Percentiles rank a stretch among this genome's conserved stretches.
Evolutionary conservation across 306 rosid genomes (phyloP).

Genomic region (Vigna reflexopilosa): DNA sequence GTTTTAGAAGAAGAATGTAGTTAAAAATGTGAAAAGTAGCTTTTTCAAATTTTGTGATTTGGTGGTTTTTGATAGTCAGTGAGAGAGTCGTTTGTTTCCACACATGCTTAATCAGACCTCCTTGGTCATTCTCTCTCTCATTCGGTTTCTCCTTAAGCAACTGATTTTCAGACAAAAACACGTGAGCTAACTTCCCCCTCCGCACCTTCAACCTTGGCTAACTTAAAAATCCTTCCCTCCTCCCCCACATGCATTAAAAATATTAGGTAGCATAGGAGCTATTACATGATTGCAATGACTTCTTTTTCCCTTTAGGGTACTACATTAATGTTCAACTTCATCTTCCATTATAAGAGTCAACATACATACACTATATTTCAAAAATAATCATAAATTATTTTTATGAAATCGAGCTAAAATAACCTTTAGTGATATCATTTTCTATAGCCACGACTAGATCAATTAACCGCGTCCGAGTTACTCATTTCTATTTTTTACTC

Average conservation of each 20-base stretch:
- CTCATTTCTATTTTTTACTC: neutral
- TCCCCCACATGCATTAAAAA: slow-evolving; percentile 17
- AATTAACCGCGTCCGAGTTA: neutral
- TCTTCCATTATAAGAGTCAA: slow-evolving; percentile 30
- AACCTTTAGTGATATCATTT: neutral
- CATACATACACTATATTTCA: neutral
- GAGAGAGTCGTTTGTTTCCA: slow-evolving; percentile 18
- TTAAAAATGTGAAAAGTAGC: too few relatives aligned
- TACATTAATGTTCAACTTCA: neutral
- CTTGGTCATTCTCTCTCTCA: neutral
- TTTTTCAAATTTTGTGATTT: too few relatives aligned
- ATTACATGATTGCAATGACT: slow-evolving; percentile 29
- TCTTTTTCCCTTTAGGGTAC: neutral
- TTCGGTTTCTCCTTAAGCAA: slow-evolving; percentile 54
- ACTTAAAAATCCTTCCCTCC: slow-evolving; percentile 49
- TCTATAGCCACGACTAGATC: slow-evolving; percentile 18
- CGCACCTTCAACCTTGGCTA: slow-evolving; percentile 51
- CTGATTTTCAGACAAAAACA: slow-evolving; percentile 74
- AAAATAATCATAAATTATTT: neutral
- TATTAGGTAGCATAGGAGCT: slow-evolving; percentile 15
- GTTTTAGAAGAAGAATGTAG: too few relatives aligned
- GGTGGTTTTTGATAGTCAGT: neutral
- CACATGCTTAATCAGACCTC: slow-evolving; percentile 29
- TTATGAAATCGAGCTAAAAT: neutral
- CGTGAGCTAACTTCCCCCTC: slow-evolving; percentile 85